These are phyloP conservation scores for Talaromyces nanjingensis DNA, from an alignment of 495 filamentous ascomycete genomes.

Conservation along the genomic window DNA sequence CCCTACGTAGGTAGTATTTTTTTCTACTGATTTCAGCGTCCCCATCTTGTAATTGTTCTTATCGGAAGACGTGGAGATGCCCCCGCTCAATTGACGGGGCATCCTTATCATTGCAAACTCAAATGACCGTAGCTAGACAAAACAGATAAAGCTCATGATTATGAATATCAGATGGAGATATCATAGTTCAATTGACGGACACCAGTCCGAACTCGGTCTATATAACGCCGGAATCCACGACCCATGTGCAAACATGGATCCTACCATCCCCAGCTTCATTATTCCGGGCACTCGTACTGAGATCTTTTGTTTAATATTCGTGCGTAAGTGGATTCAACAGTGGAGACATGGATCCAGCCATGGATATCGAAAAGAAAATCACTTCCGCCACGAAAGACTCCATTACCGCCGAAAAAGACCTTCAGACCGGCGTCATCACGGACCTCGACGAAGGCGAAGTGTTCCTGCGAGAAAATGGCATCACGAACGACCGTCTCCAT, in stretches of 20 bases:
- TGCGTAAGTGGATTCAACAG: background rate
- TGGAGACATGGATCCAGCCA: background rate
- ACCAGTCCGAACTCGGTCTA: constrained; percentile 3
- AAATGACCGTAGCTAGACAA: background rate
- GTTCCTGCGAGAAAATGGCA: constrained; percentile 26
- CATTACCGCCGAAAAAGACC: constrained; percentile 17
- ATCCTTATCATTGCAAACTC: background rate
- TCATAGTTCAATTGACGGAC: background rate
- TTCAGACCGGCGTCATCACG: constrained; percentile 21
- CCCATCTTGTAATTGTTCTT: background rate
- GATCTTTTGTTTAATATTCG: background rate
- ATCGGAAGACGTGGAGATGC: background rate
- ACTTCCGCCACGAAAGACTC: constrained; percentile 1
- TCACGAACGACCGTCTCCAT: constrained; percentile 17
- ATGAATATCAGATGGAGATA: background rate
- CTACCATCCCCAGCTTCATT: background rate
- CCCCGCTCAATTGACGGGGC: background rate
- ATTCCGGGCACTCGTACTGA: background rate
- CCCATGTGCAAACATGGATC: background rate
- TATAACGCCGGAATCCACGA: constrained; percentile 1
- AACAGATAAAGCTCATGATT: background rate
- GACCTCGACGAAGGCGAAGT: constrained; percentile 27
- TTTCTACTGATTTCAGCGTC: background rate
- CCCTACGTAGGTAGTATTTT: background rate
- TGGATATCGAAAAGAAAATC: constrained; percentile 3